A percentile compares a stretch with the other conserved stretches of the same genome.
Conservation (phyloP, 176 grass and related monocot species). For the Phyllostachys edulis region DNA sequence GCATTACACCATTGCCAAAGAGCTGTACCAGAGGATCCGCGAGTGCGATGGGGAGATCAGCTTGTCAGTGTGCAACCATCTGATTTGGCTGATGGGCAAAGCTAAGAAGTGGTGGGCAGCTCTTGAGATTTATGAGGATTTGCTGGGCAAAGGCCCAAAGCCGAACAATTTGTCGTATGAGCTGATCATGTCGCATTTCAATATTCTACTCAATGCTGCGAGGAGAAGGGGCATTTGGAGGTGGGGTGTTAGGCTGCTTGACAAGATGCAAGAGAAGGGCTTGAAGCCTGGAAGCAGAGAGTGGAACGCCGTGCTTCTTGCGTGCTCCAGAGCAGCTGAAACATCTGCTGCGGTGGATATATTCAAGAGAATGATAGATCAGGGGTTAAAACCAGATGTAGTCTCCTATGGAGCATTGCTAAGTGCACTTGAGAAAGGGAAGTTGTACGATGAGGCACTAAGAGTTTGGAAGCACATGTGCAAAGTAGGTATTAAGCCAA, state of each 20-base stretch:
- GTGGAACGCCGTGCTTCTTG: conserved; percentile 83
- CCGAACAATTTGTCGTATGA: conserved; percentile 80
- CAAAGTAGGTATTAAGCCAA: conserved; percentile 69
- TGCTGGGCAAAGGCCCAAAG: conserved; percentile 74
- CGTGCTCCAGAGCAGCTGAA: conserved; percentile 82
- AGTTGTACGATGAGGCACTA: conserved; percentile 68
- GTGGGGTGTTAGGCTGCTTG: conserved; percentile 67
- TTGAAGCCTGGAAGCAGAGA: conserved; percentile 65
- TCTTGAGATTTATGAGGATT: conserved; percentile 83
- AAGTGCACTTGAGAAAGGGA: conserved; percentile 73
- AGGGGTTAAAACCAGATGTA: conserved; percentile 60
- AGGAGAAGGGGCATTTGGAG: conserved; percentile 71
- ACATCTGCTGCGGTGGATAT: conserved; percentile 61
- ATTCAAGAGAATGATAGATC: conserved; percentile 75
- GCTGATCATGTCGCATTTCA: conserved; percentile 78
- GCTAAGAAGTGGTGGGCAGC: conserved; percentile 96
- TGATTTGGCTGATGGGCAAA: conserved; percentile 87
- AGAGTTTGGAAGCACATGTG: conserved; percentile 83
- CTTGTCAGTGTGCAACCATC: conserved; percentile 79
- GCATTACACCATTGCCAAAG: conserved; percentile 71
- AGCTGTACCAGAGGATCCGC: conserved; percentile 74
- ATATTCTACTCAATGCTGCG: conserved; percentile 63
- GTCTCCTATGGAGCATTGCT: conserved; percentile 76
- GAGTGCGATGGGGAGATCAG: conserved; percentile 49
- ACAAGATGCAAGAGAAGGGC: conserved; percentile 92